Base-by-base conservation (phyloP, 176 grass and related monocot genomes). In the Luzula sylvatica region DNA sequence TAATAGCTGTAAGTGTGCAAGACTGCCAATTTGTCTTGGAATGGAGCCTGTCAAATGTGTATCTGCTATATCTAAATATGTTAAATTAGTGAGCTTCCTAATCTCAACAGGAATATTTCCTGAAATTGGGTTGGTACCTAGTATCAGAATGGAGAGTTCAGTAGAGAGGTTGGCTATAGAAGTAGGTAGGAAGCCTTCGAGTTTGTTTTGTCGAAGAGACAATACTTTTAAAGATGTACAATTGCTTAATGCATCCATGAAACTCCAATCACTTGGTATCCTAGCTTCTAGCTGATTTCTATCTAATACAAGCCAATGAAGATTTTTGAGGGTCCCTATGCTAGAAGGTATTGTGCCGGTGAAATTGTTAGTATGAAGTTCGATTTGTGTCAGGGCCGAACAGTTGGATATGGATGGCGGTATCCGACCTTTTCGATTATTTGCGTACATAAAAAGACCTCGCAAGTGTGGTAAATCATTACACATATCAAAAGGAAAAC, bases 401-500 rank as follows among this genome's bases (percentile, higher is more conserved):
- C 52, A 56, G 55, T 73, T 73, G 38, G 58, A 35, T 46, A 73
- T 13, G 8, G 70, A 73, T 17, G 48, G 48, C 12, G 58, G 58
- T 18, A 73, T 65, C 15, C 11, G 30, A 46, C 70, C 70, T 1
- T 19, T 27, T 3, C 63, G 49, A 38, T 52, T 30, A 56, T 73
- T 73, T 3, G 0, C 18, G 4, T n/a, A 53, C 35, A 64, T 5
- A 4, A 39, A 21, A 5, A 72, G 46, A 44, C 8, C 2, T 30
- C 13, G 13, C 25, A 73, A 49, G 19, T 73, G 46, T 46, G 70
- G 70, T 2, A 65, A 15, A 40, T 23, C 4, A 48, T n/a, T 15
- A 7, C 60, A 44, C 13, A 75, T 44, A 23, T 67, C 53, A 28
- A 30, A 44, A 32, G 47, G 70, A 12, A 80, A 6, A 68, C 43